These are phyloP conservation scores for Apiotrichum brassicae DNA, from an alignment of 1,284 basidiomycete genomes.

Conservation along the genomic window DNA sequence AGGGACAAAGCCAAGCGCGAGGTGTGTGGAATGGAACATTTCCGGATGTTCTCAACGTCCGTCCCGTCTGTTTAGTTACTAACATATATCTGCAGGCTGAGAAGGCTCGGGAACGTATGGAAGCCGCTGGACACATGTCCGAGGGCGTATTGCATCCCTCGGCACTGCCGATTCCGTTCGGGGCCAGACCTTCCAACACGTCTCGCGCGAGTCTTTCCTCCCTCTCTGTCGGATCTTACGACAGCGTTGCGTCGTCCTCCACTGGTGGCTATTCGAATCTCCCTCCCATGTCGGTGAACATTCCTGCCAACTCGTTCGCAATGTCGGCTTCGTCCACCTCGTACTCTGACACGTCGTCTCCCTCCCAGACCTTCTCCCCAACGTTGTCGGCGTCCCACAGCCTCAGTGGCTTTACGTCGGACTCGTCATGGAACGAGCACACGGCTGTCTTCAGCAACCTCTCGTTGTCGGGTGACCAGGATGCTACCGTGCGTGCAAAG, in stretches of 20 bases:
- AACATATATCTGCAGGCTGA: not conserved
- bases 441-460: conserved; percentile 17
- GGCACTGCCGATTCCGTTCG: not conserved
- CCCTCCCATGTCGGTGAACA: conserved; percentile 12
- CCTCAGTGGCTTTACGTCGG: conserved; percentile 10
- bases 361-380: conserved; percentile 14
- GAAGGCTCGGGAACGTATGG: conserved; percentile 1
- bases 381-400: conserved; percentile 6
- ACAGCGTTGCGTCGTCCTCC: conserved; percentile 12
- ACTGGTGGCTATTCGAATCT: conserved; percentile 12
- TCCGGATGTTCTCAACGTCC: not conserved
- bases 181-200: not conserved
- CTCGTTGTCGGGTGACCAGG: conserved; percentile 1
- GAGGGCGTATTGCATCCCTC: not conserved
- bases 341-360: conserved; percentile 15
- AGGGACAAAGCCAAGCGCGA: conserved; percentile 22
- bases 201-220: not conserved
- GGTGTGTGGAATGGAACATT: not conserved
- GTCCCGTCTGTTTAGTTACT: not conserved
- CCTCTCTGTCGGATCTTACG: conserved; percentile 10
- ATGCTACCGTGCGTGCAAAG: conserved; percentile 10
- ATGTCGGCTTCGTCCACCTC: conserved; percentile 11
- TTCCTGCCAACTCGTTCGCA: conserved; percentile 12
- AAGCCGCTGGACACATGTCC: not conserved
- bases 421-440: conserved; percentile 19